A percentile compares a stretch with the other conserved stretches of the same genome.
phyloP scores from a whole-genome alignment of 2,329 filamentous ascomycete species.

The Ascochyta fabae region DNA sequence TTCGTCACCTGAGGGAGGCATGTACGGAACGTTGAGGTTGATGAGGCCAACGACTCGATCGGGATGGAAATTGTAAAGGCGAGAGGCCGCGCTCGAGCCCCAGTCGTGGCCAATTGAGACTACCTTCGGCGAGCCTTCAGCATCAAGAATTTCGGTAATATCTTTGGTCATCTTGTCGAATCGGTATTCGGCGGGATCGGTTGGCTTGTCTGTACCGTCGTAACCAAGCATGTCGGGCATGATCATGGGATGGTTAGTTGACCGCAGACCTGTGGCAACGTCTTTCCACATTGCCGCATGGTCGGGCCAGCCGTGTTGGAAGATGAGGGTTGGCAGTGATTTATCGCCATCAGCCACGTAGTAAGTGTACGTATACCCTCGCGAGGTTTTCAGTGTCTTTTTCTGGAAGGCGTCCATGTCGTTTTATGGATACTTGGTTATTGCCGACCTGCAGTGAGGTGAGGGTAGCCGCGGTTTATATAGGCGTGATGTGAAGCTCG shows the following conservation, averaged over 20 bases:
- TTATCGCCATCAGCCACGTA: slow-evolving; percentile 29
- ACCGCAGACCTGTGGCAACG: slow-evolving; percentile 50
- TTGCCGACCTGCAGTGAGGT: background rate
- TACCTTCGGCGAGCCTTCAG: slow-evolving; percentile 27
- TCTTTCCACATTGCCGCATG: slow-evolving; percentile 54
- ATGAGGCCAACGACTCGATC: slow-evolving; percentile 52
- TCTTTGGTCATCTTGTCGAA: slow-evolving; percentile 34
- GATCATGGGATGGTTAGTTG: slow-evolving; percentile 50
- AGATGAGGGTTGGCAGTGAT: slow-evolving; percentile 33
- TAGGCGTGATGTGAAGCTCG: background rate
- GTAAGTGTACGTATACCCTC: slow-evolving; percentile 40
- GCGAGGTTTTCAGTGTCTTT: slow-evolving; percentile 35
- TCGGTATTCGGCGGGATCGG: slow-evolving; percentile 29
- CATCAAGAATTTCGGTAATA: slow-evolving; percentile 36
- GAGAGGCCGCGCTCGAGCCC: slow-evolving; percentile 52
- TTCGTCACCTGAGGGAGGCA: slow-evolving; percentile 36
- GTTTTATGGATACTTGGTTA: background rate
- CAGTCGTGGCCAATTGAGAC: slow-evolving; percentile 60
- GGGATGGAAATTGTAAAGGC: slow-evolving; percentile 53
- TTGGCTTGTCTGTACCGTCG: slow-evolving; percentile 46
- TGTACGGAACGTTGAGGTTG: slow-evolving; percentile 54
- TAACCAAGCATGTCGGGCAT: slow-evolving; percentile 50
- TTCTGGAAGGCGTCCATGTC: slow-evolving; percentile 37
- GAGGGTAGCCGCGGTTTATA: background rate
- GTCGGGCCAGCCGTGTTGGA: slow-evolving; percentile 61